Base-by-base conservation (phyloP, 805 yeast genomes). In the Kuraishia floccosa region DNA sequence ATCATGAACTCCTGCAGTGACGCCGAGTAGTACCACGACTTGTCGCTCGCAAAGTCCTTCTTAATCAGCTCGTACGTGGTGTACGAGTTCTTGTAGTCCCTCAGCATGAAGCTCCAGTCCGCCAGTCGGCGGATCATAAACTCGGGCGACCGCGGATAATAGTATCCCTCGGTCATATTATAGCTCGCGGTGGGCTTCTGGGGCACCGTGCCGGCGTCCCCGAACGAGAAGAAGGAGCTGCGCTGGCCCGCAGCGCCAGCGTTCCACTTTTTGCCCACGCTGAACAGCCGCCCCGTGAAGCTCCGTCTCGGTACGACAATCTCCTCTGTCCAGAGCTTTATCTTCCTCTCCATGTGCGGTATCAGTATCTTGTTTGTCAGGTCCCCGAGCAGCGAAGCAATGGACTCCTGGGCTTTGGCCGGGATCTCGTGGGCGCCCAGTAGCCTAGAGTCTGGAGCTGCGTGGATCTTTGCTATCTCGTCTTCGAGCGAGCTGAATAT, bases 1-100 rank as follows among this genome's bases (percentile, higher is more conserved):
- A 87, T 81, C 42, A 83, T 76, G 80, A 85, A 82, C 52, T 89
- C 96, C 40, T 87, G 86, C n/a, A 80, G 63, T 0, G 93, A 74
- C 0, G 96, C 94, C 30, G 77, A 68, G 42, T 79, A 74, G 9
- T 65, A 57, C 85, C 91, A 84, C 1, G 91, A 84, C 53, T 76
- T 80, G 44, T 80, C 91, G 36, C 71, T 68, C 24, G 72, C 60
- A 40, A 77, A 77, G 48, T 87, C 96, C 44, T 80, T 78, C 36
- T 78, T 77, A 24, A 85, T 64, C 30, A 83, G 50, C 36, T 89
- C 97, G 49, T 89, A 89, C 1, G 85, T 80, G 1, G 81, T 62
- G 45, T 80, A 78, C 3, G 96, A 91, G 35, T 72, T 75, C 49
- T 77, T 76, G 61, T 80, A 89, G 56, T 91, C 96, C 23, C 86